phyloP scores from a whole-genome alignment of 2,329 filamentous ascomycete genomes.

The Scedosporium apiospermum region DNA sequence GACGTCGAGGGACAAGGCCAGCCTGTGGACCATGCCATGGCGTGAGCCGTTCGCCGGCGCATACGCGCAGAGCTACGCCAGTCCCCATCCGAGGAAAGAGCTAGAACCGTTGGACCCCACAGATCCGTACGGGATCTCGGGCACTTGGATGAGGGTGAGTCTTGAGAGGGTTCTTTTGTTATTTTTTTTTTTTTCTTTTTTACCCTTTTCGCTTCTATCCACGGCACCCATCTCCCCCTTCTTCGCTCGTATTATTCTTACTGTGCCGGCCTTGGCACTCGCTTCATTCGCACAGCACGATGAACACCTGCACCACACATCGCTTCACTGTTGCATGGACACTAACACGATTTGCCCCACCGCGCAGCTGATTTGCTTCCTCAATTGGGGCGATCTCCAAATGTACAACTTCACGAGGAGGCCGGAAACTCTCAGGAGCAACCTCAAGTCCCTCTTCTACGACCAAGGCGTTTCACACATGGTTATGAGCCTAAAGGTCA shows the following conservation, averaged over 20 bases:
- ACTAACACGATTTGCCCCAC: constrained; percentile 10
- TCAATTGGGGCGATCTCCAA: constrained; percentile 65
- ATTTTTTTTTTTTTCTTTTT: no score
- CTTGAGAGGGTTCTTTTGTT: background rate
- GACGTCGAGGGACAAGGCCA: constrained; percentile 23
- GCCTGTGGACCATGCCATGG: constrained; percentile 25
- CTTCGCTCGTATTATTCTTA: background rate
- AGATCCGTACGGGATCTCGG: constrained; percentile 64
- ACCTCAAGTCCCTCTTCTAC: constrained; percentile 40
- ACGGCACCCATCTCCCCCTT: background rate
- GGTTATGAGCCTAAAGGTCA: constrained; percentile 55
- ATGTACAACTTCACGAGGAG: constrained; percentile 55
- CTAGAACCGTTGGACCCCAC: constrained; percentile 35
- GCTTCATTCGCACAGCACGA: background rate
- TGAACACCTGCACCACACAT: background rate
- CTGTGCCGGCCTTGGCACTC: background rate
- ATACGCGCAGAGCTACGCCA: constrained; percentile 39
- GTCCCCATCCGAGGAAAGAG: constrained; percentile 24
- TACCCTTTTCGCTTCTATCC: background rate
- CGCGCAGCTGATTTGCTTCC: constrained; percentile 33
- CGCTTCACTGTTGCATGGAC: constrained; percentile 1
- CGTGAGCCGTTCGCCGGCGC: constrained; percentile 45
- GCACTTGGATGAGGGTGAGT: constrained; percentile 60
- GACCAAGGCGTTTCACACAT: constrained; percentile 54
- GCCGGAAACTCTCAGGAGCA: constrained; percentile 33